Percentiles rank a stretch among this genome's conserved stretches.
Evolutionary conservation across 2,329 filamentous ascomycete species (phyloP).

Genomic region (Thelonectria discophora): DNA sequence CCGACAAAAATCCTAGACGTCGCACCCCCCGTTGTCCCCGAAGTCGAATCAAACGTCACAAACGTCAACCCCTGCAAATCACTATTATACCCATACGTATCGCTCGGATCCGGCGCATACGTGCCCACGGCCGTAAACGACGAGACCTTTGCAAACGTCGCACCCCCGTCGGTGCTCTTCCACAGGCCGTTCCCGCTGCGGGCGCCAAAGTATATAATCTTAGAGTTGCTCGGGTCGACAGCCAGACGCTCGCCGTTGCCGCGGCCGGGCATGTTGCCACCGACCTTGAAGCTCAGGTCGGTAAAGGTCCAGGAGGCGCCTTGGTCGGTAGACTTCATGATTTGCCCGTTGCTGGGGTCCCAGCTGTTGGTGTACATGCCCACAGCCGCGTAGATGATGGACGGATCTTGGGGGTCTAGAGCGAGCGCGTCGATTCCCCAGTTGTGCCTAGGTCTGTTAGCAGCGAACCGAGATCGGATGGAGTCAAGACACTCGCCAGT

Average conservation of each 20-base stretch:
- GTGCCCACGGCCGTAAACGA: slow-evolving; percentile 62
- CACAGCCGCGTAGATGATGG: slow-evolving; percentile 62
- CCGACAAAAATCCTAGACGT: slow-evolving; percentile 67
- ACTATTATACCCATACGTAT: slow-evolving; percentile 54
- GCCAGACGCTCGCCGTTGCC: slow-evolving; percentile 67
- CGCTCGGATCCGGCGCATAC: slow-evolving; percentile 56
- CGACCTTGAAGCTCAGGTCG: slow-evolving; percentile 65
- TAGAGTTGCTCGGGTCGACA: slow-evolving; percentile 65
- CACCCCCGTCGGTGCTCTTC: slow-evolving; percentile 66
- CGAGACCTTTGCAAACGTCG: slow-evolving; percentile 61
- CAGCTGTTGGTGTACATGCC: slow-evolving; percentile 69
- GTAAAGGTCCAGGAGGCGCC: slow-evolving; percentile 62
- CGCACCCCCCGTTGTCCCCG: slow-evolving; percentile 53
- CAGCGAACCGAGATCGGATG: not conserved
- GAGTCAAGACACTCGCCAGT: slow-evolving; percentile 51
- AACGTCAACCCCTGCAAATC: slow-evolving; percentile 60
- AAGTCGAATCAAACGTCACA: slow-evolving; percentile 65
- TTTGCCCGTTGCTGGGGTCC: slow-evolving; percentile 65
- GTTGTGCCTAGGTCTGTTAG: slow-evolving; percentile 52
- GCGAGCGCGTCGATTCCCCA: slow-evolving; percentile 68
- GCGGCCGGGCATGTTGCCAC: slow-evolving; percentile 69
- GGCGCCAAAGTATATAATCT: slow-evolving; percentile 66
- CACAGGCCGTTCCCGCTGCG: slow-evolving; percentile 67
- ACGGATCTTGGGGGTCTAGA: slow-evolving; percentile 61
- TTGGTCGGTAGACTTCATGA: slow-evolving; percentile 63